Evolutionary conservation across 768 basidiomycete genomes (phyloP).

Genomic region (Xerocomus potaroensis): DNA sequence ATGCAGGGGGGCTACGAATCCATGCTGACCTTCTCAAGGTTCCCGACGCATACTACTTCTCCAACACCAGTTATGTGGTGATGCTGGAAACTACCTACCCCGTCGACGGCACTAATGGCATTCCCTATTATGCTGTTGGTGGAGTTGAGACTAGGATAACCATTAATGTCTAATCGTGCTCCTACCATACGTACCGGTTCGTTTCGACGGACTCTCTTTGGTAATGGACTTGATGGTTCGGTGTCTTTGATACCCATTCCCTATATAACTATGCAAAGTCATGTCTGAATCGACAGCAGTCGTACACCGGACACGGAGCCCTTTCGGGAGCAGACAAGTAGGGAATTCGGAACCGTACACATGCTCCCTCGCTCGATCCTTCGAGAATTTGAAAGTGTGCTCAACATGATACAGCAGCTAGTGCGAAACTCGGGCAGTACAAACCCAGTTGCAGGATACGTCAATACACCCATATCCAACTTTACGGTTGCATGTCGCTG

Average conservation of each 20-base stretch:
- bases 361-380: too few relatives aligned
- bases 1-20: too few relatives aligned
- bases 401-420: too few relatives aligned
- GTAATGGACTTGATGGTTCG: too few relatives aligned
- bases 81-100: slow-evolving; percentile 23
- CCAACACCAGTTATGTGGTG: slow-evolving; percentile 21
- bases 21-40: slow-evolving; percentile 17
- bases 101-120: slow-evolving; percentile 17
- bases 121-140: slow-evolving; percentile 21
- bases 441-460: too few relatives aligned
- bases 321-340: slow-evolving; percentile 10
- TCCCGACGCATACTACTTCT: slow-evolving; percentile 21
- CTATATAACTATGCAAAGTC: not conserved
- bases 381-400: too few relatives aligned
- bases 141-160: slow-evolving; percentile 12
- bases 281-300: not conserved
- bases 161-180: slow-evolving; percentile 11
- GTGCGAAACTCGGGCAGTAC: too few relatives aligned
- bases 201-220: not conserved
- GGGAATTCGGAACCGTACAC: slow-evolving; percentile 18
- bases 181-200: not conserved
- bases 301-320: slow-evolving; percentile 15
- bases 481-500: too few relatives aligned
- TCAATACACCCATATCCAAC: too few relatives aligned
- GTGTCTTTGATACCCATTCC: not conserved